Conservation (phyloP, 1,284 basidiomycete species). For the Afroboletus lepidellus region DNA sequence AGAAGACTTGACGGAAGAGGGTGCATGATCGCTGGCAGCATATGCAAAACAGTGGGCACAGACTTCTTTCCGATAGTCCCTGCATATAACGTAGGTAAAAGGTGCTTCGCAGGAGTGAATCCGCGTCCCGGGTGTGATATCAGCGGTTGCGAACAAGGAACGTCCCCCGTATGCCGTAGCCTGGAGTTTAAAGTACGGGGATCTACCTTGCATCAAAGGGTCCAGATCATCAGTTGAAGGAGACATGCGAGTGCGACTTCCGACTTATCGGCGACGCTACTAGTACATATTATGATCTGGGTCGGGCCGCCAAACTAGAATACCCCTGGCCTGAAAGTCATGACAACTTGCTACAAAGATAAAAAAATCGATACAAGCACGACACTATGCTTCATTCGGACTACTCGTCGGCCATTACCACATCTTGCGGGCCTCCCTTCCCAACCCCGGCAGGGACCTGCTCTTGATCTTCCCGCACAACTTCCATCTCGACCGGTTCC, state of each 20-base stretch:
- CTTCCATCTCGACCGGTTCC: slow-evolving; percentile 10
- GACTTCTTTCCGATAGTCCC: slow-evolving; percentile 60
- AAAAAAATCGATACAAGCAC: not conserved
- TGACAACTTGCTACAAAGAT: not conserved
- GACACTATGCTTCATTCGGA: slow-evolving; percentile 1
- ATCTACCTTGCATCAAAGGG: not conserved
- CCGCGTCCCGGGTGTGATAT: slow-evolving; percentile 41
- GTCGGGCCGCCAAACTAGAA: too few relatives aligned
- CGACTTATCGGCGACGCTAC: not conserved
- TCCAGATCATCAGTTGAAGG: not conserved
- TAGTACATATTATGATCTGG: too few relatives aligned
- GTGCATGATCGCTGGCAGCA: slow-evolving; percentile 42
- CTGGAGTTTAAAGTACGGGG: slow-evolving; percentile 19
- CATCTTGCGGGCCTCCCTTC: not conserved
- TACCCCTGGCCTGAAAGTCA: not conserved
- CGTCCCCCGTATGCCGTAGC: slow-evolving; percentile 50
- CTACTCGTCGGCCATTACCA: slow-evolving; percentile 6
- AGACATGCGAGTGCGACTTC: slow-evolving; percentile 10
- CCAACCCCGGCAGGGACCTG: not conserved
- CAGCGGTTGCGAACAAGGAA: slow-evolving; percentile 45
- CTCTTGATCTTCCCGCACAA: slow-evolving; percentile 1
- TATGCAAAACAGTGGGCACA: slow-evolving; percentile 64
- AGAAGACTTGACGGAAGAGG: slow-evolving; percentile 14
- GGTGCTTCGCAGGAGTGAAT: slow-evolving; percentile 44
- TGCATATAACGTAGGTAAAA: slow-evolving; percentile 50